Evolutionary conservation across 2,329 filamentous ascomycete species (phyloP).

Genomic region (Tolypocladium cylindrosporum): DNA sequence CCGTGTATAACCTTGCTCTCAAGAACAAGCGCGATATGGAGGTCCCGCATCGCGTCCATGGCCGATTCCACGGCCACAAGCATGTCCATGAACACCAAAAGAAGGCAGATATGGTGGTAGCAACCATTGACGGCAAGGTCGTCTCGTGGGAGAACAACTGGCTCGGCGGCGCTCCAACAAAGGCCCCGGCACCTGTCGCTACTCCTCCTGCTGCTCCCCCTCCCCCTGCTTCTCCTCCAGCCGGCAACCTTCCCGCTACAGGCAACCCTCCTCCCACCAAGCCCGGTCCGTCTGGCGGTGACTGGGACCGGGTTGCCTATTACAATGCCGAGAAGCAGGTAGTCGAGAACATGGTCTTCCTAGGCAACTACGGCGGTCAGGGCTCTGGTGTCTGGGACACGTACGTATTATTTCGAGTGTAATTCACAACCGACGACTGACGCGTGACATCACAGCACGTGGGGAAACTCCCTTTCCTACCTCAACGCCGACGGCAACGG

Average conservation of each 20-base stretch:
- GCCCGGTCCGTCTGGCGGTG: conserved; percentile 10
- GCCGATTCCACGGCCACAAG: conserved; percentile 30
- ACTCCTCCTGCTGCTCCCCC: conserved; percentile 8
- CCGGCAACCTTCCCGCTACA: background rate
- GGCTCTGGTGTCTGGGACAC: conserved; percentile 32
- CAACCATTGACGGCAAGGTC: conserved; percentile 47
- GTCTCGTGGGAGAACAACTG: conserved; percentile 51
- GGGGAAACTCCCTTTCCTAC: conserved; percentile 36
- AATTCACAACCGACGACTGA: background rate
- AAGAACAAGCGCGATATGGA: conserved; percentile 16
- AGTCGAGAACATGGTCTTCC: conserved; percentile 35
- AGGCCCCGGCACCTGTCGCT: conserved; percentile 5
- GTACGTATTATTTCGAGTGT: conserved; percentile 19
- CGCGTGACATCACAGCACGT: conserved; percentile 20
- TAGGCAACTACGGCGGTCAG: conserved; percentile 36
- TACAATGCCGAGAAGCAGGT: conserved; percentile 30
- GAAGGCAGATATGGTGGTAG: conserved; percentile 41
- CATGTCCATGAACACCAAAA: conserved; percentile 46
- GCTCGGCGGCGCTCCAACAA: conserved; percentile 22
- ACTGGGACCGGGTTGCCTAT: conserved; percentile 33
- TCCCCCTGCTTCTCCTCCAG: conserved; percentile 1
- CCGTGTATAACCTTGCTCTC: conserved; percentile 51
- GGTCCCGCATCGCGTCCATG: conserved; percentile 16
- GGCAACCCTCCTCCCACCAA: conserved; percentile 2
- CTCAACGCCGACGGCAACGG: conserved; percentile 29